Base-by-base conservation (phyloP, 345 rosid species). In the Firmiana major region DNA sequence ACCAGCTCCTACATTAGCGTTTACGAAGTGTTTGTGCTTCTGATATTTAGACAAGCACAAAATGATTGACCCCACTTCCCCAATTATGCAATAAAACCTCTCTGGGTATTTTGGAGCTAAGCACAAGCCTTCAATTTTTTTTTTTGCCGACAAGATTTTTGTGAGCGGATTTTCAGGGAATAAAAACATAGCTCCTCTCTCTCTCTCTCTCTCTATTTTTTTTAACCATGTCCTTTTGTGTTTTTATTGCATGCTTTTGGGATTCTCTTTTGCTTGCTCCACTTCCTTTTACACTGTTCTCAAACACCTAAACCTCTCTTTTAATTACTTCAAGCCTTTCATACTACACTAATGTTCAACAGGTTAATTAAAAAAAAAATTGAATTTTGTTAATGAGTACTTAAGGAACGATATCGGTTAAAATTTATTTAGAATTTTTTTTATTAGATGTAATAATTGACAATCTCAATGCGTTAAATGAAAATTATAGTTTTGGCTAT, bases 141-240 rank as follows among this genome's bases (percentile, higher is more conserved):
- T 22, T 58, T 24, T 67, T 70, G 62, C 69, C 76, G 80, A 78
- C 80, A 71, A 71, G 36, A 60, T 46, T 45, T 45, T 46, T 46
- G 22, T 38, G 62, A 22, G 38, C 71, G 71, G 80, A 71, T 71
- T 71, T 78, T 71, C 71, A 62, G 63, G 80, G 16, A 42, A 71
- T 38, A 15, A 78, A n/a, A 15, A 48, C 78, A 48, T 42, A 51
- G 55, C n/a, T 51, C 55, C n/a, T 51, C 55, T 51, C n/a, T 16
- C n/a, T 51, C 1, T 40, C 6, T 21, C n/a, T 51, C 55, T 51
- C n/a, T 16, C n/a, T 51, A 1, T 40, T 40, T 21, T 11, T 19
- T 49, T 62, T 71, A 70, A 31, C 46, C 53, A 43, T 71, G 71
- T 70, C 40, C 63, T 48, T 60, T 71, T 77, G 75, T 70, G 46